Conservation (phyloP, 2,329 filamentous ascomycete genomes). For the Alternaria infectoria region DNA sequence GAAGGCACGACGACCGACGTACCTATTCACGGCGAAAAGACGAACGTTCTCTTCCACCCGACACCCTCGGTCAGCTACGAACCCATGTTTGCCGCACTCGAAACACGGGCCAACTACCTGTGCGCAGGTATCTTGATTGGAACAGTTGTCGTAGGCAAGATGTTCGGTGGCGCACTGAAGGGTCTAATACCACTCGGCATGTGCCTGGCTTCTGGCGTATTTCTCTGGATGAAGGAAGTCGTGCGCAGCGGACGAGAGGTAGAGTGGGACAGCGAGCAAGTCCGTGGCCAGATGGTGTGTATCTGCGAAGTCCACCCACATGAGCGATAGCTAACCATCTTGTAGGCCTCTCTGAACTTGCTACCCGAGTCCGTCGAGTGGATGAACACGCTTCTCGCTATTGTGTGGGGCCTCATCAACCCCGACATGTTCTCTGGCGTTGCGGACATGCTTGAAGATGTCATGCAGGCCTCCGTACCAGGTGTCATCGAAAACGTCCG, state of each 20-base stretch:
- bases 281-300: conserved; percentile 75
- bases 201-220: conserved; percentile 78
- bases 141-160: conserved; percentile 77
- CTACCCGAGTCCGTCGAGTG: conserved; percentile 90
- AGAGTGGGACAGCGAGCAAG: conserved; percentile 88
- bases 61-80: conserved; percentile 90
- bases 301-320: background rate
- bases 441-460: conserved; percentile 91
- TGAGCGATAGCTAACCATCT: background rate
- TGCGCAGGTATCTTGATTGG: conserved; percentile 73
- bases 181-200: conserved; percentile 76
- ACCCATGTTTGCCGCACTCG: conserved; percentile 79
- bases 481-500: conserved; percentile 92
- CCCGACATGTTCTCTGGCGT: conserved; percentile 93
- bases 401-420: conserved; percentile 91
- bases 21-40: conserved; percentile 94
- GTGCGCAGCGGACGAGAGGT: conserved; percentile 79
- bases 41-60: conserved; percentile 93
- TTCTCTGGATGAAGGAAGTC: conserved; percentile 87
- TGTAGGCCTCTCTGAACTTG: conserved; percentile 78
- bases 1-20: conserved; percentile 88
- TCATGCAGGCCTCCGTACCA: conserved; percentile 95
- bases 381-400: conserved; percentile 87
- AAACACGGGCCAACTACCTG: conserved; percentile 74
- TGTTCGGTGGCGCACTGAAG: conserved; percentile 78